Percentiles rank a stretch among this genome's conserved stretches.
phyloP scores from a whole-genome alignment of 1,284 basidiomycete species.

The Cerrena zonata region DNA sequence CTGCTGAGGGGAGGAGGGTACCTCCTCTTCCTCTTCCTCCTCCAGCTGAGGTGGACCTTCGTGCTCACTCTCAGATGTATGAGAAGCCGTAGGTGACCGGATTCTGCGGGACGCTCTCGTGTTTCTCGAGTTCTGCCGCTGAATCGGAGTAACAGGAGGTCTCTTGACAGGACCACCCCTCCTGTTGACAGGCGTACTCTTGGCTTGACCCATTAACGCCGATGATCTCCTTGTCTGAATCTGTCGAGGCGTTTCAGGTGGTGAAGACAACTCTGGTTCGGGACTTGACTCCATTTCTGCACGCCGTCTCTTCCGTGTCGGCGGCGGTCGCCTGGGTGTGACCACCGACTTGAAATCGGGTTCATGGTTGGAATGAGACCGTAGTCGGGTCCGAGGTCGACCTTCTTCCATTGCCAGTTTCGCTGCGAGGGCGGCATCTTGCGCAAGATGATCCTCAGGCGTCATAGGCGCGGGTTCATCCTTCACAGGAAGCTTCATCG shows the following conservation, averaged over 20 bases:
- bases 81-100: neutral
- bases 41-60: neutral
- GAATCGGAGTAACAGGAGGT: neutral
- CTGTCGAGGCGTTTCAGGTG: neutral
- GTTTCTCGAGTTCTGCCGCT: neutral
- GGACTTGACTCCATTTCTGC: neutral
- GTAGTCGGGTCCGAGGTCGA: conserved; percentile 28
- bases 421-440: conserved; percentile 36
- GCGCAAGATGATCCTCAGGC: neutral
- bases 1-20: neutral
- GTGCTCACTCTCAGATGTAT: neutral
- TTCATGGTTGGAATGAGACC: conserved; percentile 26
- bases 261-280: neutral
- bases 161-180: neutral
- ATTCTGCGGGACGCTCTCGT: neutral
- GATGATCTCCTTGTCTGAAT: neutral
- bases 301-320: neutral
- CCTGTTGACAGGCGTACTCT: neutral
- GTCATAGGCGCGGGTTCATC: neutral
- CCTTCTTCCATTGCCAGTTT: conserved; percentile 35
- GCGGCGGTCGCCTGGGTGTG: neutral
- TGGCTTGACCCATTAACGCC: neutral
- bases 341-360: conserved; percentile 8
- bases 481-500: neutral
- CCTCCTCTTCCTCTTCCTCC: neutral